Evolutionary conservation across 139 green algal species (phyloP).

Genomic region (Edaphochlamys debaryana): DNA sequence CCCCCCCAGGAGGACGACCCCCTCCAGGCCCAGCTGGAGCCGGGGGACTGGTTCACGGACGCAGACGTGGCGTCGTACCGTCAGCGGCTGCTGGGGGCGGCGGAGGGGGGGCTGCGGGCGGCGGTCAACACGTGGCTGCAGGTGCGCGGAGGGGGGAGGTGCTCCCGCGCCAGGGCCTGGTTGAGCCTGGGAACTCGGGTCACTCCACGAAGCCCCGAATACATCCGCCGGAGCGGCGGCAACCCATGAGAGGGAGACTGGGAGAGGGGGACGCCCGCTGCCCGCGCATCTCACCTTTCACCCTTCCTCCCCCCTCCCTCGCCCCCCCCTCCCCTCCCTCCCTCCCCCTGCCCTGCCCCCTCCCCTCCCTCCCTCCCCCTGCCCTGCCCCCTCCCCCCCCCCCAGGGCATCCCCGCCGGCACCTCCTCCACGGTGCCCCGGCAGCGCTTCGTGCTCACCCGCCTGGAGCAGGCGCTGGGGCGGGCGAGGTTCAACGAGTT

Average conservation of each 20-base stretch:
- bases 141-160: not conserved
- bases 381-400: not conserved
- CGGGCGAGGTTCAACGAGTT: not conserved
- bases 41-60: slow-evolving; percentile 2
- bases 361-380: not conserved
- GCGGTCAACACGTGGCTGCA: slow-evolving; percentile 38
- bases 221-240: too few species aligned
- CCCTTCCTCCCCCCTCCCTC: not conserved
- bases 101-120: slow-evolving; percentile 13
- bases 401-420: slow-evolving; percentile 22
- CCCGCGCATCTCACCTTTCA: not conserved
- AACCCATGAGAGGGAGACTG: not conserved
- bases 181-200: too few species aligned
- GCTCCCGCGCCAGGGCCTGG: too few species aligned
- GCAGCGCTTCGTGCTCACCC: slow-evolving; percentile 29
- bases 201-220: too few species aligned
- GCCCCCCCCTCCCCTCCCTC: too few species aligned
- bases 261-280: not conserved
- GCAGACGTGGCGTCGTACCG: not conserved
- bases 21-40: not conserved
- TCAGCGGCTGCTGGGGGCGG: slow-evolving; percentile 15
- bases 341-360: not conserved
- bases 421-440: slow-evolving; percentile 15
- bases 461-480: slow-evolving; percentile 19
- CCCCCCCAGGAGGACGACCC: slow-evolving; percentile 9